phyloP scores from a whole-genome alignment of 768 basidiomycete species.

The Suillus occidentalis region DNA sequence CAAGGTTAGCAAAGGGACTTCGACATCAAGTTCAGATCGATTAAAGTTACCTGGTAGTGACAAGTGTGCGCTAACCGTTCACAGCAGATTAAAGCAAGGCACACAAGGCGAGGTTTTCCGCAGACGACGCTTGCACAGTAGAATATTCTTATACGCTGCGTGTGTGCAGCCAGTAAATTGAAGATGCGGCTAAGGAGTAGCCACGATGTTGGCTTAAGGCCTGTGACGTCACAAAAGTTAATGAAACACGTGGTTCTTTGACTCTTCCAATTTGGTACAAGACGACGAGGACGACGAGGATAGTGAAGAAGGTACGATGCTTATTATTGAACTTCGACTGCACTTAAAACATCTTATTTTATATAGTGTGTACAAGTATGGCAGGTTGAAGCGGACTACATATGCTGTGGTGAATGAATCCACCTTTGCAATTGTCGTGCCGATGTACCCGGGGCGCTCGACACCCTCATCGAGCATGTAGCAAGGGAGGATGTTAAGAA shows the following conservation, averaged over 20 bases:
- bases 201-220: slow-evolving; percentile 5
- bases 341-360: background rate
- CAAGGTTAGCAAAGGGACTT: slow-evolving; percentile 6
- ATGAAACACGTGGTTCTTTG: slow-evolving; percentile 1
- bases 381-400: background rate
- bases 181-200: background rate
- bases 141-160: slow-evolving; percentile 1
- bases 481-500: background rate
- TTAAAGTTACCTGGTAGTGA: slow-evolving; percentile 3
- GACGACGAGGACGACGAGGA: background rate
- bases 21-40: slow-evolving; percentile 4
- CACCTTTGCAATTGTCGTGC: background rate
- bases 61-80: slow-evolving; percentile 1
- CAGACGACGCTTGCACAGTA: slow-evolving; percentile 5
- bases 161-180: slow-evolving; percentile 6
- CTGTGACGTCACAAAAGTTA: slow-evolving; percentile 2
- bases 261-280: background rate
- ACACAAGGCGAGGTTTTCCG: slow-evolving; percentile 5
- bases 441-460: background rate
- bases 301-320: background rate
- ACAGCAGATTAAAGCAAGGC: slow-evolving; percentile 5
- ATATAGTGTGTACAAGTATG: background rate
- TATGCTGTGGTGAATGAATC: background rate
- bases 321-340: background rate
- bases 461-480: background rate